Evolutionary conservation across 345 rosid species (phyloP), one percentile per base, ranked within the genome.

Genomic region (Camelina laxa): DNA sequence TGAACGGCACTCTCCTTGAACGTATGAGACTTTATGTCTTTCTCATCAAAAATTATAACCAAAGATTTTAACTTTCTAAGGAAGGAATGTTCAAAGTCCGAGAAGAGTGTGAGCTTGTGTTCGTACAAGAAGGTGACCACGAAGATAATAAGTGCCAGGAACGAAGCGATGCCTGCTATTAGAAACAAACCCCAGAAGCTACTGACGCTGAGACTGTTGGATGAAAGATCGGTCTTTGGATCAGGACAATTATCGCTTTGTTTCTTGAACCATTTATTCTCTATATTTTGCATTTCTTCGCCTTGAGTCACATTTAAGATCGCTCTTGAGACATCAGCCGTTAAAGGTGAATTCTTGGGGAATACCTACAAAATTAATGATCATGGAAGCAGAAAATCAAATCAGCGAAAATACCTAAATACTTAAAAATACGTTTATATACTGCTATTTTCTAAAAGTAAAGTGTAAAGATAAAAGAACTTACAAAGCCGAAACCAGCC

Each of bases 131-230:
- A 82, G 17, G n/a, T 35, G 10, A 11, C 27, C 1, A 68, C 53
- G 7, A 66, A 80, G 10, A 80, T 8, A 10, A 81, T 36, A 71
- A 85, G 53, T 4, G 90, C 66, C 48, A 57, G 77, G 36, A 80
- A 24, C 7, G 87, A 63, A 73, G 82, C 79, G 7, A 66, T 5
- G 59, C 79, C 82, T 15, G 80, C 74, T 65, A 87, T 63, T 70
- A 87, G 31, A 67, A 84, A 87, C 2, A 87, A 79, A 7, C 85
- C 90, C 49, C 80, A 80, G 17, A 87, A 87, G 81, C 80, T 81
- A 31, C 75, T 44, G 1, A 83, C 60, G 7, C 72, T 69, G 11
- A 84, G 86, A 41, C 79, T 75, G 35, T 76, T 68, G 3, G 83
- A 72, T 1, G 80, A 71, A 22, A 69, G 73, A 11, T 44, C 0